These are phyloP conservation scores for Ceratobasidium sp. DNA, from an alignment of 1,284 basidiomycete species.

Conservation along the genomic window DNA sequence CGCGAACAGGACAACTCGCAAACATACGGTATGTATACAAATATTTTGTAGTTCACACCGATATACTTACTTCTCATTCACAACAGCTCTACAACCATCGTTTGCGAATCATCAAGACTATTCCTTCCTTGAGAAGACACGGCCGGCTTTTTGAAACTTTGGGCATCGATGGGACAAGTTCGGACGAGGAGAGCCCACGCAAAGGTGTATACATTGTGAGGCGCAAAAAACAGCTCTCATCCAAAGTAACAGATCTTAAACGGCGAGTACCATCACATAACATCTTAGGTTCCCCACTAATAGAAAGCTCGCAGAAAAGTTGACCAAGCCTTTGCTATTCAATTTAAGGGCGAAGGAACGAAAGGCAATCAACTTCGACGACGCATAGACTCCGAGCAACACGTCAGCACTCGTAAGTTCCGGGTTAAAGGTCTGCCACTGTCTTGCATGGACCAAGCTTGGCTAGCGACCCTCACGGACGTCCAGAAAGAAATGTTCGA, in stretches of 20 bases:
- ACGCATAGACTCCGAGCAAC: neutral
- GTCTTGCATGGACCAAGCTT: neutral
- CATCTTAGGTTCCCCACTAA: neutral
- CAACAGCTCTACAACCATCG: neutral
- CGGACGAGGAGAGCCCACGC: neutral
- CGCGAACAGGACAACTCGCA: neutral
- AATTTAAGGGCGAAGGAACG: neutral
- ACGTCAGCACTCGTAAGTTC: neutral
- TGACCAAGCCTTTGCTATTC: neutral
- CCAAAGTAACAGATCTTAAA: neutral
- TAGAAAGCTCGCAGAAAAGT: neutral
- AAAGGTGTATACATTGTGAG: neutral
- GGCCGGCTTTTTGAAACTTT: neutral
- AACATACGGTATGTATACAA: neutral
- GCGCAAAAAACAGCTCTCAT: neutral
- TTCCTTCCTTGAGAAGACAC: neutral
- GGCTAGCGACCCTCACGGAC: constrained; percentile 4
- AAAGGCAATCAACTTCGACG: neutral
- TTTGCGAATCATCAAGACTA: neutral
- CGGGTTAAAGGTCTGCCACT: neutral
- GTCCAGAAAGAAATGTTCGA: neutral
- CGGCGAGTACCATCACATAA: neutral
- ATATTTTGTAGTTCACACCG: neutral
- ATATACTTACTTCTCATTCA: neutral
- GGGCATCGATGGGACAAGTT: neutral